phyloP scores from a whole-genome alignment of 176 grass and related monocot species.

The Guadua angustifolia region DNA sequence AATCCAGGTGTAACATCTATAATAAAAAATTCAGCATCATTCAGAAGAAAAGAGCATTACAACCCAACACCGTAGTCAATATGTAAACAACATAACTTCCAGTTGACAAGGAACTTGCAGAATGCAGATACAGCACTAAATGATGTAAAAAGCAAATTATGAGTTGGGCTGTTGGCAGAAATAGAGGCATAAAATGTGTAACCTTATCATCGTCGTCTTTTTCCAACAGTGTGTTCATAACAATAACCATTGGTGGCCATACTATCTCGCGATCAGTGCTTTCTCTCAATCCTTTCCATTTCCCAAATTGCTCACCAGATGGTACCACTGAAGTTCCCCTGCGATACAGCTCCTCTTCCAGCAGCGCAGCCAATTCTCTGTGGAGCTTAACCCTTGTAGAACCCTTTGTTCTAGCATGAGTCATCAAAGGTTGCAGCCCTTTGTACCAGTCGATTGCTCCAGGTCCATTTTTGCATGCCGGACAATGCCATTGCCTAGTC shows the following conservation, averaged over 20 bases:
- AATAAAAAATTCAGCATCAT: slow-evolving; percentile 11
- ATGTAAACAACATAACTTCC: slow-evolving; percentile 23
- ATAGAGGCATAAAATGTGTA: slow-evolving; percentile 18
- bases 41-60: slow-evolving; percentile 1
- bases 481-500: slow-evolving; percentile 68
- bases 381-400: slow-evolving; percentile 76
- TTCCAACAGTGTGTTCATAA: slow-evolving; percentile 83
- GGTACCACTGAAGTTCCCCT: slow-evolving; percentile 75
- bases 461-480: slow-evolving; percentile 88
- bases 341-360: slow-evolving; percentile 73
- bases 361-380: slow-evolving; percentile 70
- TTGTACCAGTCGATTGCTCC: slow-evolving; percentile 92
- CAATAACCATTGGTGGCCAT: slow-evolving; percentile 95
- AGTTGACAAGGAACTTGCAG: not conserved
- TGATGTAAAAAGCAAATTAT: not conserved
- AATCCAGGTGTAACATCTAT: slow-evolving; percentile 23
- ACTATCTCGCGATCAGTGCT: slow-evolving; percentile 65
- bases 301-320: slow-evolving; percentile 72
- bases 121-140: slow-evolving; percentile 9
- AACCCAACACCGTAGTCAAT: not conserved
- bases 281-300: slow-evolving; percentile 80
- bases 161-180: not conserved
- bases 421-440: slow-evolving; percentile 78
- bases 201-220: slow-evolving; percentile 83
- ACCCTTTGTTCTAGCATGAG: slow-evolving; percentile 87